These are phyloP conservation scores for Serendipita vermifera DNA, from an alignment of 768 basidiomycete species.

Conservation along the genomic window DNA sequence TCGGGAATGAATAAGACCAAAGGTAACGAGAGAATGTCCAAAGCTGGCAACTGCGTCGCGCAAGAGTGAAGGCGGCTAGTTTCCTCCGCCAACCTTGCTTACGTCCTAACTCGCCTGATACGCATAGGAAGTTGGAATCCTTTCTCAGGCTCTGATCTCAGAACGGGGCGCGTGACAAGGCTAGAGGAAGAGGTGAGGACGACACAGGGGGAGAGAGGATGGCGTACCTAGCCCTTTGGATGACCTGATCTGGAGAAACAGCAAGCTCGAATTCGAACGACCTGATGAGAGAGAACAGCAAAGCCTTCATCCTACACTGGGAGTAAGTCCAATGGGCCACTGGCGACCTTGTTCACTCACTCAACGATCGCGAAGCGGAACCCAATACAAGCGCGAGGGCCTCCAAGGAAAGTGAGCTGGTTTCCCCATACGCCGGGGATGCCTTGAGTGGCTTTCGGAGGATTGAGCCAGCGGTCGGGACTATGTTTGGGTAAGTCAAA, in stretches of 20 bases:
- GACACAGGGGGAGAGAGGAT: no score
- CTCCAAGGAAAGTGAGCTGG: constrained; percentile 10
- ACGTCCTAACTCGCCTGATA: no score
- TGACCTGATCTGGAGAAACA: not conserved
- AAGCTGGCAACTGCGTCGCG: no score
- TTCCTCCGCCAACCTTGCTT: no score
- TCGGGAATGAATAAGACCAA: no score
- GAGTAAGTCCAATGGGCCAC: not conserved
- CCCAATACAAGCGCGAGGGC: constrained; percentile 10
- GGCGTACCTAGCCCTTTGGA: not conserved
- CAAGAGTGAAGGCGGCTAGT: no score
- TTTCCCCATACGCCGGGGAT: constrained; percentile 9
- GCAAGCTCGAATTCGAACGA: constrained; percentile 7
- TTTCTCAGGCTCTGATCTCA: not conserved
- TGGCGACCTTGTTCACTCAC: not conserved
- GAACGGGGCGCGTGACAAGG: not conserved
- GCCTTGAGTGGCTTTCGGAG: not conserved
- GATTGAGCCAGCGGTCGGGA: constrained; percentile 4
- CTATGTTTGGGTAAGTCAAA: not conserved
- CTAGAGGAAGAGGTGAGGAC: not conserved
- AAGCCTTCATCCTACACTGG: not conserved
- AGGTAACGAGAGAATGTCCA: no score
- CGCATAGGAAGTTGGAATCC: constrained; percentile 11
- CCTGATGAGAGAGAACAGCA: constrained; percentile 2
- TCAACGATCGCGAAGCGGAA: constrained; percentile 9